A percentile compares a stretch with the other conserved stretches of the same genome.
Evolutionary conservation across 805 yeast species (phyloP).

Genomic region (Henningerozyma blattae): DNA sequence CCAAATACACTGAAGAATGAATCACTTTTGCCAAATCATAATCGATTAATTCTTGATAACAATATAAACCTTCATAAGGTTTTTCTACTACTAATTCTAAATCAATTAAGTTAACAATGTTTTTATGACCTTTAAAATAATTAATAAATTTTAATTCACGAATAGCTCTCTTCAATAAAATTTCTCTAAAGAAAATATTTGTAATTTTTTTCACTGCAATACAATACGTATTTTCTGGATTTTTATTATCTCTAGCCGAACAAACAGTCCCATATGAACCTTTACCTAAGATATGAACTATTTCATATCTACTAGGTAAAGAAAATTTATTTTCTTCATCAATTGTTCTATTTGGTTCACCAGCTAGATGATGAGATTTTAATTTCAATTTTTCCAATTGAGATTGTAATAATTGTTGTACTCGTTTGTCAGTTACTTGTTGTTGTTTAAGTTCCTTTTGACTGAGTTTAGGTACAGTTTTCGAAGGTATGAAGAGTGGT

Average conservation of each 20-base stretch:
- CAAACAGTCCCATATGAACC: constrained; percentile 86
- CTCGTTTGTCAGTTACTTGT: constrained; percentile 1
- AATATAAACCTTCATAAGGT: constrained; percentile 79
- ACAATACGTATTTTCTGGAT: constrained; percentile 14
- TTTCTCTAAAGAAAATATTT: constrained; percentile 53
- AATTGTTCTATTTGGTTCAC: constrained; percentile 17
- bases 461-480: too few species aligned
- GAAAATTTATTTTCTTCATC: constrained; percentile 49
- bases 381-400: constrained; percentile 3
- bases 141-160: constrained; percentile 75
- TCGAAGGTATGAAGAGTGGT: too few species aligned
- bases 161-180: constrained; percentile 64
- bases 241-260: constrained; percentile 38
- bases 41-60: constrained; percentile 78
- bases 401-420: constrained; percentile 5
- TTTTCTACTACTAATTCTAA: constrained; percentile 52
- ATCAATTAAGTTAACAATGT: constrained; percentile 64
- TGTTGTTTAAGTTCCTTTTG: too few species aligned
- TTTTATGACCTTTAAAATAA: constrained; percentile 76
- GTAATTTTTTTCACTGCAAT: constrained; percentile 78
- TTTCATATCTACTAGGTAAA: constrained; percentile 47
- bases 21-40: constrained; percentile 75
- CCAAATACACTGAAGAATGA: constrained; percentile 60
- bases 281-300: constrained; percentile 53
- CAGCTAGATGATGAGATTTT: background rate